Percentiles rank a stretch among this genome's conserved stretches.
Evolutionary conservation across 495 filamentous ascomycete species (phyloP).

Genomic region (Hypomontagnella monticulosa): DNA sequence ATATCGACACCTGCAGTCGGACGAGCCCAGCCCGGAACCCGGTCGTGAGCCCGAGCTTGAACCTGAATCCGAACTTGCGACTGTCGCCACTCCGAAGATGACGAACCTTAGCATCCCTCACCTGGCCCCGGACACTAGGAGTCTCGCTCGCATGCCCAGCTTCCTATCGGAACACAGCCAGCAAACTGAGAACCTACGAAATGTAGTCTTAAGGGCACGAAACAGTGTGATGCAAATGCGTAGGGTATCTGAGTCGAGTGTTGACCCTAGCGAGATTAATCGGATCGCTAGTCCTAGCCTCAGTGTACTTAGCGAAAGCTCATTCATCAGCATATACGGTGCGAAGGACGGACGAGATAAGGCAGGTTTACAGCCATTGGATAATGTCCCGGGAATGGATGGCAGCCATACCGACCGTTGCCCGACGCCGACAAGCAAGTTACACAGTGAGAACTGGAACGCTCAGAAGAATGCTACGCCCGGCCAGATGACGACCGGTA

Average conservation of each 20-base stretch:
- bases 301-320: conserved; percentile 82
- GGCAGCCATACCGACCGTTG: conserved; percentile 36
- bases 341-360: conserved; percentile 44
- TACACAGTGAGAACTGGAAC: conserved; percentile 6
- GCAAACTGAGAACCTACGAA: conserved; percentile 72
- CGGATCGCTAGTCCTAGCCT: conserved; percentile 69
- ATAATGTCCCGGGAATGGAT: conserved; percentile 43
- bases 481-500: conserved; percentile 10
- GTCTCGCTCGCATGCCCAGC: conserved; percentile 67
- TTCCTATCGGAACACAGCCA: conserved; percentile 71
- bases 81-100: conserved; percentile 33
- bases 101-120: conserved; percentile 24
- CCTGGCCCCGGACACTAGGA: conserved; percentile 34
- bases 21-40: conserved; percentile 16
- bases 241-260: conserved; percentile 48
- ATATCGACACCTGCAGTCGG: conserved; percentile 34
- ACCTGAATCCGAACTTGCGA: conserved; percentile 16
- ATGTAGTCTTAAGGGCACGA: conserved; percentile 65
- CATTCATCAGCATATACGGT: conserved; percentile 75
- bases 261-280: conserved; percentile 48
- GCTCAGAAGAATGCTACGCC: not conserved
- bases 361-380: conserved; percentile 33
- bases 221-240: conserved; percentile 56
- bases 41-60: conserved; percentile 8
- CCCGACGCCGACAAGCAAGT: conserved; percentile 23